Base-by-base conservation (phyloP, 148 eudicot species). In the Diospyros lotus region DNA sequence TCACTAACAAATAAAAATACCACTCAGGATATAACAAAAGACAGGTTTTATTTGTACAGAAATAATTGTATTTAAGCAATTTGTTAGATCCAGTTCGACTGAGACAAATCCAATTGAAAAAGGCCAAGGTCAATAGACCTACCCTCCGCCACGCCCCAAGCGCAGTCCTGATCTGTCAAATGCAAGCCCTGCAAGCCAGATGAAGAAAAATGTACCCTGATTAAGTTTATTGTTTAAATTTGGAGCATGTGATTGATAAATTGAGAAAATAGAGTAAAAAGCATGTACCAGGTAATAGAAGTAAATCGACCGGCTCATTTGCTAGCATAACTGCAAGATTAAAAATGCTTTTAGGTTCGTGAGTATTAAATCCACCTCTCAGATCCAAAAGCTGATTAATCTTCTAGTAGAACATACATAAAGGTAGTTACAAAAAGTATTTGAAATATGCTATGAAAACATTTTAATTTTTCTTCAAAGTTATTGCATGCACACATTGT, bases 61-160 rank as follows among this genome's bases (percentile, higher is more conserved):
- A 39, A 9, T 4, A 48, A 41, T 15, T 39, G 3, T 46, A 18
- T 58, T 14, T 17, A 45, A 72, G 6, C 9, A 59, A 59, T 18
- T 60, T 59, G 52, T 15, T 59, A 50, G 18, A 17, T 63, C 50
- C 18, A 56, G 73, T 38, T 44, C 68, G 60, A 11, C 9, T 58
- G 54, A 54, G 71, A 63, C 64, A 60, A 58, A 48, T 54, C 61
- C 45, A 15, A 76, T 52, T 13, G 48, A 12, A 39, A 12, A 51
- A 54, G 5, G 69, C 40, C 62, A 39, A 70, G 55, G 70, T 59
- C 51, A 28, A 51, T 13, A 68, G 44, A 79, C 97, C 73, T 87
- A 96, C 99, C 99, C 99, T 83, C 99, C 99, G 69, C 99, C 98
- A 70, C 99, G 99, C 80, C 99, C 99, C 82, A 96, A 79, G 51